Percentiles rank a stretch among this genome's conserved stretches.
These are phyloP conservation scores for Botrytis hyacinthi DNA, from an alignment of 2,329 filamentous ascomycete species.

Conservation along the genomic window DNA sequence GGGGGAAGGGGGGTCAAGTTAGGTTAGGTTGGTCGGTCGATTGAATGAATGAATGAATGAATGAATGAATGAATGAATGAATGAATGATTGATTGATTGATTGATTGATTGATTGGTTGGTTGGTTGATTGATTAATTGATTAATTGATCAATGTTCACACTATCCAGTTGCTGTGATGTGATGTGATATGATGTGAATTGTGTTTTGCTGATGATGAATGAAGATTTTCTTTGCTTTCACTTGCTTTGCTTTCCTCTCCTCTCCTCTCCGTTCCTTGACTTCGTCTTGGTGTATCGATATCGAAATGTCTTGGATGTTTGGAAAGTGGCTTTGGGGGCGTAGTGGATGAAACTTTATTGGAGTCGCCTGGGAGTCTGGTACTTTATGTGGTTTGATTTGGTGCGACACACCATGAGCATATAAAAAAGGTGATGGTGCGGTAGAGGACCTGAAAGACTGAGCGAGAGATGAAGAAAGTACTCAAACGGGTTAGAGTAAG, in stretches of 20 bases:
- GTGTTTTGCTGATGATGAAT: neutral
- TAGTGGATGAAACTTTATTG: neutral
- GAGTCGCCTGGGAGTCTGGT: neutral
- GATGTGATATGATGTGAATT: neutral
- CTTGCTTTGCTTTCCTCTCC: neutral
- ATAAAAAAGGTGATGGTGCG: neutral
- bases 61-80: too few species aligned
- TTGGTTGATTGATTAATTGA: neutral
- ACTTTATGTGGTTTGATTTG: neutral
- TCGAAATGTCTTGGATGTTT: slow-evolving; percentile 7
- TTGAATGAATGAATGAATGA: neutral
- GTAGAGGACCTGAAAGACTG: neutral
- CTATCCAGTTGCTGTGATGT: neutral
- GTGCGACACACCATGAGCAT: neutral
- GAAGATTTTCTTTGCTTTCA: neutral
- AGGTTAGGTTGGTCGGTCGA: neutral
- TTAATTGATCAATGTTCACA: neutral
- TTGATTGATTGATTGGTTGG: neutral
- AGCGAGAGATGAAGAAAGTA: neutral
- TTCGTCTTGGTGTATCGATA: neutral
- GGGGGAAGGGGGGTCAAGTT: neutral
- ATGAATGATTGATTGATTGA: neutral
- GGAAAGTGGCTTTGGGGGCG: neutral
- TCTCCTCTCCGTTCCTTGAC: neutral
- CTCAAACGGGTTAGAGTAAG: neutral